A percentile compares a stretch with the other conserved stretches of the same genome.
These are phyloP conservation scores for Exophiala bonariae DNA, from an alignment of 2,329 filamentous ascomycete species.

Conservation along the genomic window DNA sequence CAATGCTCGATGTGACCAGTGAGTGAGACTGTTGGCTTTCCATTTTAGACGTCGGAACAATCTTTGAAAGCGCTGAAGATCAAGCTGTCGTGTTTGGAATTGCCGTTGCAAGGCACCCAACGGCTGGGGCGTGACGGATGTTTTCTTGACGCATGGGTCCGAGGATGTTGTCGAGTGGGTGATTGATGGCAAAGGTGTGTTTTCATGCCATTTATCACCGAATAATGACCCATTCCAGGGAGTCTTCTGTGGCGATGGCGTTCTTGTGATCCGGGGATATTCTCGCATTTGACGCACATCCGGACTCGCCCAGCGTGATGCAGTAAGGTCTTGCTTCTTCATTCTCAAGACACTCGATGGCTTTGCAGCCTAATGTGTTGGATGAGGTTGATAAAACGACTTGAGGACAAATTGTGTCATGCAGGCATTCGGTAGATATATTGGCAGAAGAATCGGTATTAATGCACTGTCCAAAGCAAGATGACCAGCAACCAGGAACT, in stretches of 20 bases:
- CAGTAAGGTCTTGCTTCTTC: conserved; percentile 17
- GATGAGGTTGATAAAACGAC: no score
- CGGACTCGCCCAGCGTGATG: conserved; percentile 23
- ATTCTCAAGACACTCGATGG: not conserved
- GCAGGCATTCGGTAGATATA: no score
- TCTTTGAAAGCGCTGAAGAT: conserved; percentile 21
- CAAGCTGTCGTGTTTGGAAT: conserved; percentile 13
- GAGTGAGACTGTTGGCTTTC: conserved; percentile 23
- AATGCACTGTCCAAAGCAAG: no score
- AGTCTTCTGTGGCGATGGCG: conserved; percentile 12
- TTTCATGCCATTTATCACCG: not conserved
- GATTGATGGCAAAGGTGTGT: not conserved
- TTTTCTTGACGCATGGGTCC: not conserved
- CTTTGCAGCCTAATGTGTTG: no score
- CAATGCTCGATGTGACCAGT: conserved; percentile 24
- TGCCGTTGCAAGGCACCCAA: conserved; percentile 14
- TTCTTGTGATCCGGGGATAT: conserved; percentile 8
- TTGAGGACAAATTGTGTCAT: no score
- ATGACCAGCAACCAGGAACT: no score
- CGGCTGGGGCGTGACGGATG: not conserved
- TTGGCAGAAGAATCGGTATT: no score
- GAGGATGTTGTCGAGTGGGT: not conserved
- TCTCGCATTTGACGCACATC: conserved; percentile 18
- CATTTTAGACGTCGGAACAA: conserved; percentile 22
- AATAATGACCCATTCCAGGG: no score